phyloP scores from a whole-genome alignment of 495 filamentous ascomycete genomes.

The Podospora comata region DNA sequence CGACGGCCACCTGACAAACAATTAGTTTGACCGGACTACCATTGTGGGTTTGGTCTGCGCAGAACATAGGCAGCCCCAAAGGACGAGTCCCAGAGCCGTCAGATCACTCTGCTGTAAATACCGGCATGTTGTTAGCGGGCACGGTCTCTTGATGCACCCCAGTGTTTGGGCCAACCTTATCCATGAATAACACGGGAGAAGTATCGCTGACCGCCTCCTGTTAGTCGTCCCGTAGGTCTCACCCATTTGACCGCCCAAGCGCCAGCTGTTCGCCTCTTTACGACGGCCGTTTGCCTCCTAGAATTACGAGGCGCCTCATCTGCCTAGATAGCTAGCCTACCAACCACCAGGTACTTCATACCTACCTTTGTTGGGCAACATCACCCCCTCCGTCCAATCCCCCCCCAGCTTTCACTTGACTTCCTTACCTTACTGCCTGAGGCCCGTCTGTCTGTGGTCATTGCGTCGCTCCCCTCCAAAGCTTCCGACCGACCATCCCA shows the following conservation, averaged over 20 bases:
- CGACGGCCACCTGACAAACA: constrained; percentile 9
- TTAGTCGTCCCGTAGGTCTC: constrained; percentile 23
- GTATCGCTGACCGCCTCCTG: constrained; percentile 32
- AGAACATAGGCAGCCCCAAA: constrained; percentile 10
- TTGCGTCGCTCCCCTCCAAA: constrained; percentile 11
- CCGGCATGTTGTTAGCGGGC: constrained; percentile 20
- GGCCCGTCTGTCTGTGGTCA: constrained; percentile 7
- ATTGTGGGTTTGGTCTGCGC: not conserved
- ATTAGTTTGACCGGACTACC: constrained; percentile 15
- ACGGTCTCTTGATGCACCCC: constrained; percentile 13
- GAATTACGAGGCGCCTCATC: constrained; percentile 25
- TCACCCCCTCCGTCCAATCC: not conserved
- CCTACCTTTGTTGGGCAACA: constrained; percentile 12
- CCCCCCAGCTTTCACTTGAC: not conserved
- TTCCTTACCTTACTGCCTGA: constrained; percentile 13
- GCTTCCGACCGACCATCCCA: constrained; percentile 13
- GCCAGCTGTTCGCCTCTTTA: constrained; percentile 4
- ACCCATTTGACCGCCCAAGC: constrained; percentile 9
- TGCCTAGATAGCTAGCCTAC: constrained; percentile 27
- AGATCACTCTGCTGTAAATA: not conserved
- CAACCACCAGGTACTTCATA: constrained; percentile 30
- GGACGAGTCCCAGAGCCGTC: not conserved
- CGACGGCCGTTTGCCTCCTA: constrained; percentile 15
- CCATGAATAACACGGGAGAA: constrained; percentile 11
- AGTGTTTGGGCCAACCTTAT: constrained; percentile 9